Evolutionary conservation across 2,329 filamentous ascomycete species (phyloP), one percentile per base, ranked within the genome.

Genomic region (Phialophora chinensis): DNA sequence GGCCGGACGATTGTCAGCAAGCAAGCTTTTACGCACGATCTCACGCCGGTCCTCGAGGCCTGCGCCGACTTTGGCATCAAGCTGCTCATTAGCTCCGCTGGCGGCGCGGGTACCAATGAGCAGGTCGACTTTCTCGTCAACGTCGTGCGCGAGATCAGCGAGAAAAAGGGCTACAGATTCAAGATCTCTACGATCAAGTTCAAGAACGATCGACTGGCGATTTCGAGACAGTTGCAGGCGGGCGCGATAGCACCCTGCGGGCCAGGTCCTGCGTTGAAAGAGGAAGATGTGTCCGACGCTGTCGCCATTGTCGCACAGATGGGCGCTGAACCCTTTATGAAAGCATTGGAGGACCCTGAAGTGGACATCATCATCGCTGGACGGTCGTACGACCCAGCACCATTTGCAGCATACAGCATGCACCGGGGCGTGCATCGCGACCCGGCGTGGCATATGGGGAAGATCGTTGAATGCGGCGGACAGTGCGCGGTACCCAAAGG

Each of bases 391-490:
- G 80, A 82, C 61, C 80, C 80, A 0, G 72, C 77, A 0, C 79
- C 80, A 0, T 81, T 77, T 68, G 76, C 76, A 1, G 80, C 77
- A 1, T 81, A 78, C 66, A 78, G 73, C 29, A 70, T 79, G 1
- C 75, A 74, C 57, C 72, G 73, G 10, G 86, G 67, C 31, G 60
- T 53, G 3, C 29, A 47, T 49, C 35, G 33, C 11, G 14, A 33
- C 17, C 35, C 60, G 20, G 52, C 52, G 50, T 63, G 33, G 60
- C 60, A 63, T 52, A 85, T 87, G 82, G 85, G 84, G 6, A 86
- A 87, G 75, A 82, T 86, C 8, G 77, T 86, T 74, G 84, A 86
- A 67, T 86, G 84, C 25, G 84, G 84, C 6, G 79, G 70, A 0
- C 69, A 77, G 0, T 86, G 84, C 68, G 79, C 83, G 0, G 72